Conservation (phyloP, 306 rosid genomes). For the Neltuma alba region DNA sequence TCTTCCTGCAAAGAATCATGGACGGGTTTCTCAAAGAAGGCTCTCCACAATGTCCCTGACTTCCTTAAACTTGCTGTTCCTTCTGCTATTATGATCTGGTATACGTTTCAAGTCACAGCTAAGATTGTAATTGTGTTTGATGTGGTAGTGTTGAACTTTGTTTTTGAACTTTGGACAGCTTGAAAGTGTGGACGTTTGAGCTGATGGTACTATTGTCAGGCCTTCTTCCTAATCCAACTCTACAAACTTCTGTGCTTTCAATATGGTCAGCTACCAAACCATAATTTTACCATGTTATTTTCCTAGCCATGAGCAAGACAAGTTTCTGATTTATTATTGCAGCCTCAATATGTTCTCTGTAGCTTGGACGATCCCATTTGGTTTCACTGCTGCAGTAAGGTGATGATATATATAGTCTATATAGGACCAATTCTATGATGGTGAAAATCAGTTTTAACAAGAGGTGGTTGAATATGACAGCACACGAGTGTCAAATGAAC, state of each 20-base stretch:
- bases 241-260: slow-evolving; percentile 56
- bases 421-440: neutral
- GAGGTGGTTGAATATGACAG: slow-evolving; percentile 24
- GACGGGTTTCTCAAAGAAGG: slow-evolving; percentile 57
- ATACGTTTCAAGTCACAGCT: neutral
- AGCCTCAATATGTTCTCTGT: slow-evolving; percentile 49
- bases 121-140: neutral
- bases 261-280: slow-evolving; percentile 2
- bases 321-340: slow-evolving; percentile 1
- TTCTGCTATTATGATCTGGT: slow-evolving; percentile 75
- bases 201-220: slow-evolving; percentile 56
- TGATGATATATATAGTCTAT: neutral
- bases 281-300: neutral
- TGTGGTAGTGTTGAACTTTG: slow-evolving; percentile 31
- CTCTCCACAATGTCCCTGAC: slow-evolving; percentile 43
- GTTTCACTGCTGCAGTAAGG: slow-evolving; percentile 37
- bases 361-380: slow-evolving; percentile 63
- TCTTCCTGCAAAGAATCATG: slow-evolving; percentile 53
- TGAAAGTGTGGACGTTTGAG: slow-evolving; percentile 61
- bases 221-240: slow-evolving; percentile 60
- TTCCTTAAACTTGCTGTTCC: slow-evolving; percentile 64
- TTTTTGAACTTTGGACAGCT: slow-evolving; percentile 39
- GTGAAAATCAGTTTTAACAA: neutral
- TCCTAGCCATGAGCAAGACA: neutral
- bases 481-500: slow-evolving; percentile 34